phyloP scores from a whole-genome alignment of 2,329 filamentous ascomycete species.

The Ophiostoma novo-ulmi region DNA sequence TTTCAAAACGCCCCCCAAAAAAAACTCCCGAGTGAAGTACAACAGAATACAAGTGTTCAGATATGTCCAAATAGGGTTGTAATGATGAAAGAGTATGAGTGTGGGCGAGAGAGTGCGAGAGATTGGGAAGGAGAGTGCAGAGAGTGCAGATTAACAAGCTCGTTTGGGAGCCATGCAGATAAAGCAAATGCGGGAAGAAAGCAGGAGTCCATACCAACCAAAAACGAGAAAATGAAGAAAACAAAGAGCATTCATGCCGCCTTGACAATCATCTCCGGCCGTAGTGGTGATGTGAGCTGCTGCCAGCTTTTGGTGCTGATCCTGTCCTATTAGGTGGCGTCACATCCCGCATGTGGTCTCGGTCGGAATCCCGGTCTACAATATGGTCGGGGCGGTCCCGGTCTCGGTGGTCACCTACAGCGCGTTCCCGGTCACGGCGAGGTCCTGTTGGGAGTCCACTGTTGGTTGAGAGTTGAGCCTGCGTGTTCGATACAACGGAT shows the following conservation, averaged over 20 bases:
- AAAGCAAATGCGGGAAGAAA: not conserved
- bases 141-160: not conserved
- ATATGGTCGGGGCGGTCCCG: constrained; percentile 23
- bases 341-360: constrained; percentile 23
- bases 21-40: not conserved
- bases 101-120: not conserved
- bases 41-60: not conserved
- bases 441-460: constrained; percentile 23
- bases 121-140: not conserved
- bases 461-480: constrained; percentile 26
- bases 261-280: constrained; percentile 21
- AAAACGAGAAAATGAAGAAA: not conserved
- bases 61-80: not conserved
- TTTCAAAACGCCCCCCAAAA: constrained; percentile 10
- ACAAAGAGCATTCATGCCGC: not conserved
- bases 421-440: constrained; percentile 21
- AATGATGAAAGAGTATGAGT: not conserved
- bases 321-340: constrained; percentile 27
- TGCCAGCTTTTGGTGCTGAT: constrained; percentile 18
- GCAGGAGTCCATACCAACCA: constrained; percentile 12
- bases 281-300: constrained; percentile 20
- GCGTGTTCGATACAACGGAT: constrained; percentile 20
- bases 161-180: not conserved
- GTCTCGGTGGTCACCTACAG: constrained; percentile 14
- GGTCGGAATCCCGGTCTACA: constrained; percentile 18